Evolutionary conservation across 2,329 filamentous ascomycete genomes (phyloP).

Genomic region (Colletotrichum melonis): DNA sequence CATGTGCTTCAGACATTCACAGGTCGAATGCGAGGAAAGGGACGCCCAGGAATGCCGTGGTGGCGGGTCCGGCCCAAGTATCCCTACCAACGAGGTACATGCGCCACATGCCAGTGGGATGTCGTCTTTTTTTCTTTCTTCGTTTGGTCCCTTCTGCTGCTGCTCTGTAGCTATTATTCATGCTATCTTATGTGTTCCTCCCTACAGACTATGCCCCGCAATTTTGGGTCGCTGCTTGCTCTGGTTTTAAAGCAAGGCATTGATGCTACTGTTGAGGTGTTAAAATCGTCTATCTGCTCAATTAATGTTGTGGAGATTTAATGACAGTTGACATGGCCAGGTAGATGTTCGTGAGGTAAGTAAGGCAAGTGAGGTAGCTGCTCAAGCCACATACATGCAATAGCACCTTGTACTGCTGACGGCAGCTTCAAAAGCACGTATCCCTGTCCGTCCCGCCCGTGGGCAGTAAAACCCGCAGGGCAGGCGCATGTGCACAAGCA

Average conservation of each 20-base stretch:
- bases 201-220: background rate
- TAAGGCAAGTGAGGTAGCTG: background rate
- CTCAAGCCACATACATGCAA: constrained; percentile 23
- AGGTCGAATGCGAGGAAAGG: constrained; percentile 24
- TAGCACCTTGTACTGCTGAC: background rate
- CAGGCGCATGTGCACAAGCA: background rate
- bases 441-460: background rate
- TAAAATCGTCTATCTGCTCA: too few species aligned
- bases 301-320: background rate
- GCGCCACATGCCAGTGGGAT: constrained; percentile 20
- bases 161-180: background rate
- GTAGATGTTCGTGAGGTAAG: background rate
- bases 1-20: constrained; percentile 17
- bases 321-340: too few species aligned
- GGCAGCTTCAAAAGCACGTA: background rate
- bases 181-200: background rate
- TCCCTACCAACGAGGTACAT: constrained; percentile 28
- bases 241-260: too few species aligned
- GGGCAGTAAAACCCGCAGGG: background rate
- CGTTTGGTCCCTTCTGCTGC: background rate
- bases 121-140: background rate
- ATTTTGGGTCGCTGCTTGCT: background rate
- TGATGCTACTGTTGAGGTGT: too few species aligned
- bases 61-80: constrained; percentile 29
- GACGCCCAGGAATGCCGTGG: constrained; percentile 31